Base-by-base conservation (phyloP, 257 asterid genomes). In the Eustoma russellianum region DNA sequence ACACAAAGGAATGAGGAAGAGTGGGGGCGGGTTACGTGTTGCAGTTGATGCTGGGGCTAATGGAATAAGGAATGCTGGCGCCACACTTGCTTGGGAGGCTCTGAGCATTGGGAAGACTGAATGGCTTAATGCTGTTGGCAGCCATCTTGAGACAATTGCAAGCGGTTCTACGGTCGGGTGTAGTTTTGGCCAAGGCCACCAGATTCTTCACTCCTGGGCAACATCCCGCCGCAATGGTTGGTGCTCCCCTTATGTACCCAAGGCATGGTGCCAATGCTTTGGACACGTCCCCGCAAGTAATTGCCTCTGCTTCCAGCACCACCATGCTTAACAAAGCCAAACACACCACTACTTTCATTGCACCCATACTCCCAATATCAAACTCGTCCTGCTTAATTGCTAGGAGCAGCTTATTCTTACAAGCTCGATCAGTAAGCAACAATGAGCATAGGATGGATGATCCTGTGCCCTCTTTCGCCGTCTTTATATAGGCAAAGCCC, bases 1-100 rank as follows among this genome's bases (percentile, higher is more conserved):
- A 1, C 2, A 19, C 3, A 44, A 44, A 44, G 12, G 7, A 44
- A 0, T 5, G 15, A 44, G 13, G 48, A 7, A 44, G 15, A 44
- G 41, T 5, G 15, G 12, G 13, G 48, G 1, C 11, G 15, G 12
- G 41, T 24, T 74, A 84, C 95, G 12, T 77, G 41, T 75, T 0
- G 79, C 95, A 85, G 56, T 77, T 70, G 9, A 82, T 79, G 65
- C 71, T 64, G 38, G 80, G 82, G 66, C 75, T 62, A 54, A 85
- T 85, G 56, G 69, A 41, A 79, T 76, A 81, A 2, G 94, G 83
- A 50, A 84, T 41, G 56, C 33, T 67, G 44, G 81, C 74, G 5
- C 74, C 70, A 48, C 95, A 85, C 6, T 13, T 49, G 5, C 17
- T 18, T 0, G 95, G 95, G 12, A 85, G 84, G 10, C 59, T 68